phyloP scores from a whole-genome alignment of 2,329 filamentous ascomycete genomes.

The Ceratocystis lukuohia region DNA sequence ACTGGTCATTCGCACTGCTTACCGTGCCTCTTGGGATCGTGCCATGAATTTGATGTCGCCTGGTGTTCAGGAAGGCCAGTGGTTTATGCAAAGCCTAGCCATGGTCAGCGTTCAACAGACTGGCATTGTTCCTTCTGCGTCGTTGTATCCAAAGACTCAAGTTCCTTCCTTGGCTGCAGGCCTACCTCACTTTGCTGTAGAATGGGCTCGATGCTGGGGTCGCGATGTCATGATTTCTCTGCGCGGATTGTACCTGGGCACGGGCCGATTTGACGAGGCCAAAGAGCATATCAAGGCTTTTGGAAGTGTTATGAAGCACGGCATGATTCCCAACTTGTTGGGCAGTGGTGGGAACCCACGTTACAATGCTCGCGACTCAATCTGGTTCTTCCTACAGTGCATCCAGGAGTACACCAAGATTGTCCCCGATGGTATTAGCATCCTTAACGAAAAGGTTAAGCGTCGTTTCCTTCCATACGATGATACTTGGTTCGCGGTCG shows the following conservation, averaged over 20 bases:
- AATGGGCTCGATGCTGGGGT: constrained; percentile 95
- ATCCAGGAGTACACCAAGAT: constrained; percentile 86
- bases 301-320: constrained; percentile 90
- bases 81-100: constrained; percentile 75
- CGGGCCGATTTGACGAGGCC: constrained; percentile 75
- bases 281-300: constrained; percentile 92
- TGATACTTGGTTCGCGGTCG: constrained; percentile 78
- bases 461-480: constrained; percentile 89
- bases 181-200: constrained; percentile 80
- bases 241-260: constrained; percentile 80
- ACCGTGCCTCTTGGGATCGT: constrained; percentile 67
- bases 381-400: constrained; percentile 95
- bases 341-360: constrained; percentile 73
- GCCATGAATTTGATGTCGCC: constrained; percentile 66
- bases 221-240: constrained; percentile 94
- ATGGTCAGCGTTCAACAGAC: constrained; percentile 89
- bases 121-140: constrained; percentile 78
- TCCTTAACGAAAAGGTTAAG: constrained; percentile 65
- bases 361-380: constrained; percentile 90
- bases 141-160: constrained; percentile 70
- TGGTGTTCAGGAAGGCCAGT: constrained; percentile 67
- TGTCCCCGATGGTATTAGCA: constrained; percentile 58
- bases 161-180: constrained; percentile 86
- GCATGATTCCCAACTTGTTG: constrained; percentile 92
- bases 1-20: constrained; percentile 74